phyloP scores from a whole-genome alignment of 306 rosid genomes.

The Rubus parviflorus region DNA sequence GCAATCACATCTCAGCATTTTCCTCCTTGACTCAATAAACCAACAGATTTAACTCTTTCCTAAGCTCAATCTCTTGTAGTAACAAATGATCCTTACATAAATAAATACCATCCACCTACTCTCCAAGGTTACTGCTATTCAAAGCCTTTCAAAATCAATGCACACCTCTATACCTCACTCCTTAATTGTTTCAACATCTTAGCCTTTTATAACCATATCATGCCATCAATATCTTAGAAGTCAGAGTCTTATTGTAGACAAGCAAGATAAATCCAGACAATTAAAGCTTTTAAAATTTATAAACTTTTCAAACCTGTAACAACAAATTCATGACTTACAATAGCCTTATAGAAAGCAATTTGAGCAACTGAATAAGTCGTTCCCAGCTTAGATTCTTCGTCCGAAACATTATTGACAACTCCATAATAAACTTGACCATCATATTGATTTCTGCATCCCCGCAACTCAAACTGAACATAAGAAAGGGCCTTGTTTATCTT shows the following conservation, averaged over 20 bases:
- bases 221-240: background rate
- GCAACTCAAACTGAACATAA: conserved; percentile 76
- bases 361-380: conserved; percentile 77
- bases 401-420: conserved; percentile 79
- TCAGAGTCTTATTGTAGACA: background rate
- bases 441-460: conserved; percentile 74
- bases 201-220: background rate
- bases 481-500: conserved; percentile 83
- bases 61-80: background rate
- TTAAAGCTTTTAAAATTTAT: background rate
- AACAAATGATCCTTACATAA: no score
- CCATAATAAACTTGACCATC: conserved; percentile 85
- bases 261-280: background rate
- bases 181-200: no score
- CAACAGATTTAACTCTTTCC: background rate
- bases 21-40: background rate
- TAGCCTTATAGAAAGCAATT: conserved; percentile 89
- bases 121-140: background rate
- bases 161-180: background rate
- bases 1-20: background rate
- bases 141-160: no score
- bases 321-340: conserved; percentile 48
- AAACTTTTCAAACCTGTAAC: background rate
- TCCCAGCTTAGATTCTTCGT: conserved; percentile 86
- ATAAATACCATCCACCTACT: background rate